Conservation (phyloP, 2,329 filamentous ascomycete species). For the Trichocomaceae sp. region DNA sequence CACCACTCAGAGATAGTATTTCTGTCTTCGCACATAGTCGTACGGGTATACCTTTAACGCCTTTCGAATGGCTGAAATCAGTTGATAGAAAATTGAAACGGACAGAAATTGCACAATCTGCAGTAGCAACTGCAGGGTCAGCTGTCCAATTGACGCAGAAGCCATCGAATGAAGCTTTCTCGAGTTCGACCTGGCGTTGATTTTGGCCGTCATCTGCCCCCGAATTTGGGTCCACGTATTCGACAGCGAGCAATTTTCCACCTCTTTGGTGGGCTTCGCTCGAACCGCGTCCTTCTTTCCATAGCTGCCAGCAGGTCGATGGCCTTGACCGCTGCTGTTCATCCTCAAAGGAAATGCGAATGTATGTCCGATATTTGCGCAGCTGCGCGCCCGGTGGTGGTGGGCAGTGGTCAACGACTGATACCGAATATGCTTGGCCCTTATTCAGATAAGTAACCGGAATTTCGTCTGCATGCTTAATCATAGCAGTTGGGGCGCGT, state of each 20-base stretch:
- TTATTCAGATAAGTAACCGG: slow-evolving; percentile 98
- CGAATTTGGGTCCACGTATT: slow-evolving; percentile 69
- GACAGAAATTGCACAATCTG: slow-evolving; percentile 80
- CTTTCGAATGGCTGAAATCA: slow-evolving; percentile 97
- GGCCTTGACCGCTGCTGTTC: slow-evolving; percentile 84
- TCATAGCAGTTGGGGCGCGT: slow-evolving; percentile 94
- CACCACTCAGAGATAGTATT: slow-evolving; percentile 20
- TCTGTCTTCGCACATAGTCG: slow-evolving; percentile 87
- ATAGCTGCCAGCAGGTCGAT: slow-evolving; percentile 77
- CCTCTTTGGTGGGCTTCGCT: slow-evolving; percentile 93
- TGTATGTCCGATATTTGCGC: slow-evolving; percentile 75
- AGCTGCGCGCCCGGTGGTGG: slow-evolving; percentile 53
- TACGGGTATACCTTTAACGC: slow-evolving; percentile 95
- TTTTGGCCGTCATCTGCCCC: slow-evolving; percentile 51
- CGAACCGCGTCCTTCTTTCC: slow-evolving; percentile 94
- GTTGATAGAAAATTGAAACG: slow-evolving; percentile 98
- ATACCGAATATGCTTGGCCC: slow-evolving; percentile 85
- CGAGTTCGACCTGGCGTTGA: slow-evolving; percentile 59
- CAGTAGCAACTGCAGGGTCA: slow-evolving; percentile 53
- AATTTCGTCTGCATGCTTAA: slow-evolving; percentile 76
- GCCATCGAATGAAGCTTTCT: slow-evolving; percentile 80
- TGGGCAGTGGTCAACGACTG: slow-evolving; percentile 69
- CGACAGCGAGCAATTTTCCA: slow-evolving; percentile 86
- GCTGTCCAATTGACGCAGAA: slow-evolving; percentile 89
- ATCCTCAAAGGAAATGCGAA: slow-evolving; percentile 96